Evolutionary conservation across 2,329 filamentous ascomycete genomes (phyloP), one percentile per base, ranked within the genome.

Genomic region (Paraphaeosphaeria minitans): DNA sequence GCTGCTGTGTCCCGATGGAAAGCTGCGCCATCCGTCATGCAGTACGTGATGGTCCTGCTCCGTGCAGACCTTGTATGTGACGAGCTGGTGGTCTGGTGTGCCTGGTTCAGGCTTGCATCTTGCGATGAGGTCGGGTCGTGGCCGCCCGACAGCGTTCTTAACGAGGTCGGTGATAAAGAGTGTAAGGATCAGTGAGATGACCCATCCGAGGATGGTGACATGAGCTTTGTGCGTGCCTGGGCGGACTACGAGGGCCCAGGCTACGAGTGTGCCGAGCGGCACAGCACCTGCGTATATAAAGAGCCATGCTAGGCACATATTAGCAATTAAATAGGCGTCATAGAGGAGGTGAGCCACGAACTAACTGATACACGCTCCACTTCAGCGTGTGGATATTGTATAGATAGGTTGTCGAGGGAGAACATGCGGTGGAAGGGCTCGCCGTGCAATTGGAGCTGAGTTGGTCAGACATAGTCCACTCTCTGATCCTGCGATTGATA

Each of bases 381-480:
- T 57, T 89, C 83, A 22, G 95, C 92, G 78, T 96, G 90, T 0
- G 95, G 95, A 71, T 90, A 97, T 64, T 92, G 89, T 59, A 98
- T 92, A 51, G 87, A 82, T 24, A 91, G 84, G 74, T 98, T 92
- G 74, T 93, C 90, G 62, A 98, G 85, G 64, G 87, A 90, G 80
- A 99, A 98, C 87, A 97, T 90, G 78, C 92, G 92, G 76, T 98
- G 93, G 75, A 98, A 98, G 0, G 95, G 95, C 60, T 89, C 88
- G 67, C 91, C 84, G 65, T 90, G 82, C 68, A 90, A 80, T 76
- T 87, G 83, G 45, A 92, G 82, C 84, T 91, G 71, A 49, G 46
- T 56, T 51, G 43, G 59, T 69, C 27, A 66, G 60, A 35, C 37
- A n/a, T 22, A 2, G 1, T 19, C 10, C 21, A 16, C 12, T 42